A percentile compares a stretch with the other conserved stretches of the same genome.
phyloP scores from a whole-genome alignment of 129 eudicot species.

The Silybum marianum region DNA sequence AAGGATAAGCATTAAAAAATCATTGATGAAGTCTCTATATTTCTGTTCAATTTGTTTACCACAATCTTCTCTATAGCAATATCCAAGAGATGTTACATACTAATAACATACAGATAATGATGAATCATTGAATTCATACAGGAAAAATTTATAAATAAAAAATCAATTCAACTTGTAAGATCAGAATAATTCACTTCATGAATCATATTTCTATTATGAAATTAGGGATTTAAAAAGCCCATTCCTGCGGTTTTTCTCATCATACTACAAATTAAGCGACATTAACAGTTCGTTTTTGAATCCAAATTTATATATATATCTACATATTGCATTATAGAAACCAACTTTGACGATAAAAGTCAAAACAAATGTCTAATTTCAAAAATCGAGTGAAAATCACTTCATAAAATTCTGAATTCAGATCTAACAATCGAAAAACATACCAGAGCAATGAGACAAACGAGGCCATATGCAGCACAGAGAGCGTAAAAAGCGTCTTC shows the following conservation, averaged over 20 bases:
- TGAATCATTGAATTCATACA: neutral
- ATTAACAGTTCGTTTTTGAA: neutral
- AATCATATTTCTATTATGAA: neutral
- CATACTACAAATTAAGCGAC: neutral
- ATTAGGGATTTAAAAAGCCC: neutral
- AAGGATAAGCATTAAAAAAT: neutral
- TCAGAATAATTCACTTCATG: neutral
- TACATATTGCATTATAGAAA: neutral
- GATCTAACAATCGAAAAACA: slow-evolving; percentile 5
- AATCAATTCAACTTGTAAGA: neutral
- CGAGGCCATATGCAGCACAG: slow-evolving; percentile 58
- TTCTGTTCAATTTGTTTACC: neutral
- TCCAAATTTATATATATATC: neutral
- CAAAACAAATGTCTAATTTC: neutral
- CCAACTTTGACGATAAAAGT: neutral
- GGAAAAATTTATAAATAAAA: neutral
- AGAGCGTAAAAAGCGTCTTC: slow-evolving; percentile 51
- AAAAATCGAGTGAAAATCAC: neutral
- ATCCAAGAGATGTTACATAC: neutral
- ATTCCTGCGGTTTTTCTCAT: neutral
- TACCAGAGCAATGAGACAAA: slow-evolving; percentile 66
- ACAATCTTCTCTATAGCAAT: neutral
- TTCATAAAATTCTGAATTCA: neutral
- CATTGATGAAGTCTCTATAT: neutral
- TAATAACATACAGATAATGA: neutral